Evolutionary conservation across 306 rosid genomes (phyloP), one percentile per base, ranked within the genome.

Genomic region (Canavalia ensiformis): DNA sequence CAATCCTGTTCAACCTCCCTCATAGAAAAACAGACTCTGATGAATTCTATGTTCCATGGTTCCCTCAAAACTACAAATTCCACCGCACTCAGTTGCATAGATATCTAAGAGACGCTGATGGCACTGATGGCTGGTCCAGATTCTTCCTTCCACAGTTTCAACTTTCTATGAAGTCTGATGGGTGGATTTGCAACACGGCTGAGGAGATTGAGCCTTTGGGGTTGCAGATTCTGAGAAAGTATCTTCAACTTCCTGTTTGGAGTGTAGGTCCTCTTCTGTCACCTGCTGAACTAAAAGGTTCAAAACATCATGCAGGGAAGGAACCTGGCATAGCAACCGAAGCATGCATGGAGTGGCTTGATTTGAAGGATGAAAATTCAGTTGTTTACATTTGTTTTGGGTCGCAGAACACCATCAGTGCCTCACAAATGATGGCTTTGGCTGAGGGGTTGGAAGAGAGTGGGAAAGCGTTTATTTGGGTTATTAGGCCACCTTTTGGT

Each of bases 301-400:
- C 83, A 2, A 82, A 75, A 37, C 80, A 84, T 2, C 82, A 81
- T 8, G 76, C 87, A 0, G 92, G 90, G 3, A 94, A 90, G 66
- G 85, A 80, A 69, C 41, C 84, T 0, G 94, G 91, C 12, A 52
- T 92, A 8, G 29, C 92, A 2, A 33, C 82, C 1, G 91, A 90
- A 70, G 57, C 74, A 41, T 90, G 91, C 83, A 54, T 86, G 0
- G 78, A 85, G 52, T 94, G 97, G 97, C 86, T 94, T 0, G 71
- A 92, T 62, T 66, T 28, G 7, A 84, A 87, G 3, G 67, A 45
- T 5, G 72, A 76, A 0, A 60, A 54, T 3, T 92, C 94, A 3
- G 97, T 94, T 82, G 52, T 94, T 6, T 92, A 92, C 82, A 78
- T 94, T 47, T 92, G 90, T 2, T 94, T 94, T 72, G 98, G 98